A percentile compares a stretch with the other conserved stretches of the same genome.
Conservation (phyloP, 257 asterid species). For the Nicotiana attenuata region DNA sequence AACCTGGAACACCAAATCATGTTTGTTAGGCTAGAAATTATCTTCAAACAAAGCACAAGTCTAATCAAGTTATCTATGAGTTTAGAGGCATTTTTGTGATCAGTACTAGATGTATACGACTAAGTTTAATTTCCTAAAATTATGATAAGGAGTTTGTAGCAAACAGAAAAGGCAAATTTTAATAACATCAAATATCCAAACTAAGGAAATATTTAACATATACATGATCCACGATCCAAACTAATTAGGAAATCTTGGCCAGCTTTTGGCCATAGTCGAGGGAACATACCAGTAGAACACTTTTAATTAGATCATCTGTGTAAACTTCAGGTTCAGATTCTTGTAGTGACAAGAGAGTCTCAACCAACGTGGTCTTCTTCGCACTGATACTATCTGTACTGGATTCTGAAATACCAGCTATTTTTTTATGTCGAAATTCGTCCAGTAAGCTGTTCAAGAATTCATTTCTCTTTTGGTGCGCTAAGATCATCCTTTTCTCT, state of each 20-base stretch:
- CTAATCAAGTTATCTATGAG: neutral
- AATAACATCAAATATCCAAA: too few species aligned
- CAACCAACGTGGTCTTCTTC: constrained; percentile 19
- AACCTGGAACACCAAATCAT: constrained; percentile 17
- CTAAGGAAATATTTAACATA: too few species aligned
- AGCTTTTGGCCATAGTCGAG: neutral
- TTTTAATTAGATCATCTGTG: constrained; percentile 22
- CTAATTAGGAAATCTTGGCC: neutral
- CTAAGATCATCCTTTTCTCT: constrained; percentile 12
- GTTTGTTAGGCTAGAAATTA: neutral
- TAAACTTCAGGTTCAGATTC: constrained; percentile 26
- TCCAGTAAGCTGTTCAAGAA: constrained; percentile 14
- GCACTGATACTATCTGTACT: neutral
- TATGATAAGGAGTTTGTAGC: neutral
- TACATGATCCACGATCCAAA: neutral
- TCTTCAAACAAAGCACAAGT: neutral
- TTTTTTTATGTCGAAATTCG: neutral
- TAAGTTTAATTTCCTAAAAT: too few species aligned
- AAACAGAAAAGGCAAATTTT: neutral
- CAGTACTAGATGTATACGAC: too few species aligned
- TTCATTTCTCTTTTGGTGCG: constrained; percentile 12
- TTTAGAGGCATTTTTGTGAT: neutral
- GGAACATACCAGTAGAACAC: constrained; percentile 24
- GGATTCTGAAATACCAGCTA: neutral
- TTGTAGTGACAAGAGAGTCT: constrained; percentile 24